phyloP scores from a whole-genome alignment of 441 rosid species.

The Gossypium davidsonii region DNA sequence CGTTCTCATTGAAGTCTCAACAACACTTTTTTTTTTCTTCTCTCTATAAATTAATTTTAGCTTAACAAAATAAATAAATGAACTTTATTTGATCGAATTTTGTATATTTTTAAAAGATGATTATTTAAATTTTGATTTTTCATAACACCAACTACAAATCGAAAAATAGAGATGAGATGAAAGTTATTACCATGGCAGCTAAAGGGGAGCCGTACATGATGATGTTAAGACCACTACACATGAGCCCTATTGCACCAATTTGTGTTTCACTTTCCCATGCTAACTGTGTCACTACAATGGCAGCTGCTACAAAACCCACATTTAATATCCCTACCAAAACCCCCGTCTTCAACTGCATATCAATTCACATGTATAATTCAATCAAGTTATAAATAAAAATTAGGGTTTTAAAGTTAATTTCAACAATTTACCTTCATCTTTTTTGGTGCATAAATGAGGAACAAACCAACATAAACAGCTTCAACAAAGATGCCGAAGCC shows the following conservation, averaged over 20 bases:
- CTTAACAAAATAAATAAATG: no score
- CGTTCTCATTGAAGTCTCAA: no score
- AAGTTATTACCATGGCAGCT: conserved; percentile 63
- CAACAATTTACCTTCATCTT: conserved; percentile 35
- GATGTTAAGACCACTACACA: conserved; percentile 58
- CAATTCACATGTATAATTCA: no score
- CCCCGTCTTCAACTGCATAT: conserved; percentile 42
- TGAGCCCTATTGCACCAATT: conserved; percentile 44
- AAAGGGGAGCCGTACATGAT: conserved; percentile 79
- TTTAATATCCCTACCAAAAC: conserved; percentile 42
- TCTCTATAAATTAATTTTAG: no score
- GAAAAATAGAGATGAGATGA: no score
- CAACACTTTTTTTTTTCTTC: no score
- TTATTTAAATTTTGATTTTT: no score
- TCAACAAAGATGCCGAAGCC: conserved; percentile 60
- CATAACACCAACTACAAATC: no score
- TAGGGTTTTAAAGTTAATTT: neutral
- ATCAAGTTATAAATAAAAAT: neutral
- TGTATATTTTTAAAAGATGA: no score
- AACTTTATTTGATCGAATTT: no score
- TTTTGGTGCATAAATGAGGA: conserved; percentile 48
- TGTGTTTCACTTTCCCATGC: conserved; percentile 44
- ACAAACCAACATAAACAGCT: conserved; percentile 39
- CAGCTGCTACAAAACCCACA: conserved; percentile 44
- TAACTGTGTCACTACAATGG: conserved; percentile 37